Base-by-base conservation (phyloP, 2,329 filamentous ascomycete species). In the Fusarium palustre region DNA sequence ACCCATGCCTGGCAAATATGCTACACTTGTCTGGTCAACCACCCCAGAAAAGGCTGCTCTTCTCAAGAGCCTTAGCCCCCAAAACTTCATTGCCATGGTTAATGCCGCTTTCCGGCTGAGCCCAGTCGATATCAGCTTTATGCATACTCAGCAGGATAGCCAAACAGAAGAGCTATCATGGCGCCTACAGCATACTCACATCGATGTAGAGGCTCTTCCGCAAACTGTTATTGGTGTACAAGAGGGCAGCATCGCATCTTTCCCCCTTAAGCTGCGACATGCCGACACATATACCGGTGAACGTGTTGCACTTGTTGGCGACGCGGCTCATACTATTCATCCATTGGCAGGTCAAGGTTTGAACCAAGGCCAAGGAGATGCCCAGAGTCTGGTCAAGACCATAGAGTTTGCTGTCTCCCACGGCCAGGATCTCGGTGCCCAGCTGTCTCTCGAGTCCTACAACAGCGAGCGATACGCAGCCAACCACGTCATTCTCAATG, bases 11-110 rank as follows among this genome's bases (percentile, higher is more conserved):
- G 92, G 92, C 22, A 91, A 92, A 68, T 87, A 88, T 77, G 91
- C 94, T 7, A 94, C 93, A 1, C 84, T 99, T 7, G 96, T 99
- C 20, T 99, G 96, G 96, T 97, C 94, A 8, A 98, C 94, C 2
- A 96, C 92, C 1, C 91, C 94, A 1, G 85, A 89, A 56, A 90
- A 93, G 64, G 96, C 95, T 1, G 86, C 91, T 0, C 85, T 91
- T 56, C 85, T 99, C 41, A 97, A 97, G 82, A 87, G 86, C 38
- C 85, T 99, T 7, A 82, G 89, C 0, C 79, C 89, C 0, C 82
- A 84, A 49, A 92, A 97, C 76, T 97, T 99, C 76, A 82, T 90
- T 18, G 90, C 93, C 33, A 91, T 95, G 86, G 92, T 99, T 71
- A 98, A 99, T 76, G 94, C 95, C 1, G 96, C 93, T 1, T 97